These are phyloP conservation scores for Berberis thunbergii DNA, from an alignment of 164 flowering plant genomes.

Conservation along the genomic window DNA sequence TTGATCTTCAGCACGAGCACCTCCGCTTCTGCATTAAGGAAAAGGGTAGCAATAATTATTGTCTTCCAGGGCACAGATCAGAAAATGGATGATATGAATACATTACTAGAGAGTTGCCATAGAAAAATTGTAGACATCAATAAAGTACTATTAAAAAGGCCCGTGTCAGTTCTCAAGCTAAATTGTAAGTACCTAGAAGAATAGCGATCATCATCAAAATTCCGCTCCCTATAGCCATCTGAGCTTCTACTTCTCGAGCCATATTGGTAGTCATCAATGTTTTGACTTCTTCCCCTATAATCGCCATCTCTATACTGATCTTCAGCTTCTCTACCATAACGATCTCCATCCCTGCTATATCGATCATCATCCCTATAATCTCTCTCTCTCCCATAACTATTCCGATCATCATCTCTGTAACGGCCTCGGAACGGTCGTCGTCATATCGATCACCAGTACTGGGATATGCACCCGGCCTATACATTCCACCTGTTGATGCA, in stretches of 20 bases:
- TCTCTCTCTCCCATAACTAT: conserved; percentile 42
- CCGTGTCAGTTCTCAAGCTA: background rate
- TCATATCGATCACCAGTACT: conserved; percentile 22
- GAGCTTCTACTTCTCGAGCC: conserved; percentile 67
- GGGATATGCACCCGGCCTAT: conserved; percentile 51
- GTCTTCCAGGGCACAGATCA: background rate
- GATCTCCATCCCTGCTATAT: conserved; percentile 5
- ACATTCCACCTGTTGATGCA: conserved; percentile 62
- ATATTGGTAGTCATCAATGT: conserved; percentile 49
- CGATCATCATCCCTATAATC: conserved; percentile 8
- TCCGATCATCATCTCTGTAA: conserved; percentile 39
- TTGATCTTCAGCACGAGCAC: conserved; percentile 59
- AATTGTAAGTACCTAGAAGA: conserved; percentile 58
- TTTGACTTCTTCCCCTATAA: conserved; percentile 52
- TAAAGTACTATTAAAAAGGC: no score
- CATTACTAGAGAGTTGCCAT: background rate
- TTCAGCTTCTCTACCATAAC: conserved; percentile 49
- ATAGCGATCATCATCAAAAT: conserved; percentile 68
- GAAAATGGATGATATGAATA: background rate
- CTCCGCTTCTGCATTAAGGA: conserved; percentile 49
- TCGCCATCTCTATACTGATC: conserved; percentile 72
- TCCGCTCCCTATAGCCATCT: conserved; percentile 56
- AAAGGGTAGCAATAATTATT: background rate
- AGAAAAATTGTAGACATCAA: background rate
- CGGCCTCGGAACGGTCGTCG: no score